Percentiles rank a stretch among this genome's conserved stretches.
Conservation (phyloP, 2,329 filamentous ascomycete genomes). For the Amylocarpus encephaloides region DNA sequence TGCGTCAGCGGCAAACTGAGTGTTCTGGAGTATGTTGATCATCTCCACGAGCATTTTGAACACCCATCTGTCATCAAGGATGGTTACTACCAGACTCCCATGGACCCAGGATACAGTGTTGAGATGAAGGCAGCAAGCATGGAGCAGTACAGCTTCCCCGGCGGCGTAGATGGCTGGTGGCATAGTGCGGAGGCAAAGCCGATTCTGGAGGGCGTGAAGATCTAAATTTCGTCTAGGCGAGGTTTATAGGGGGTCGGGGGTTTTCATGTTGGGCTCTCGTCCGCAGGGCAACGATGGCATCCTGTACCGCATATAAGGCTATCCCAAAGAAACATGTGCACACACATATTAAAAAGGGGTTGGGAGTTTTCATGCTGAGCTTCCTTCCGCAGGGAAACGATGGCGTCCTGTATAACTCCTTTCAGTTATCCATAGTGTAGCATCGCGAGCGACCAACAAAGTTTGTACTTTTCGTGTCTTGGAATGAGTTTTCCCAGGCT, state of each 20-base stretch:
- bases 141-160: slow-evolving; percentile 71
- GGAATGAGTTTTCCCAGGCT: background rate
- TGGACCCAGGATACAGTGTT: slow-evolving; percentile 78
- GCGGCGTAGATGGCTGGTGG: slow-evolving; percentile 79
- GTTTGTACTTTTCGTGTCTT: background rate
- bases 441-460: background rate
- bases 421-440: slow-evolving; percentile 2
- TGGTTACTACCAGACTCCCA: slow-evolving; percentile 83
- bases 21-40: slow-evolving; percentile 86
- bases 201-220: slow-evolving; percentile 31
- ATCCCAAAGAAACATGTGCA: too few relatives aligned
- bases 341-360: background rate
- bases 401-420: slow-evolving; percentile 15
- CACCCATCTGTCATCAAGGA: slow-evolving; percentile 74
- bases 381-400: slow-evolving; percentile 3
- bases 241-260: slow-evolving; percentile 1
- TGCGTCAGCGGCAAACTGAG: slow-evolving; percentile 75
- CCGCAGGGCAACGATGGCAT: slow-evolving; percentile 8
- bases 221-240: slow-evolving; percentile 15
- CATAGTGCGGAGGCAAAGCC: slow-evolving; percentile 49
- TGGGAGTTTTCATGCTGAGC: slow-evolving; percentile 6
- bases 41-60: slow-evolving; percentile 88
- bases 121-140: slow-evolving; percentile 90
- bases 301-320: too few relatives aligned
- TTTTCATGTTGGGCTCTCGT: slow-evolving; percentile 10